A percentile compares a stretch with the other conserved stretches of the same genome.
Evolutionary conservation across 768 basidiomycete species (phyloP).

Genomic region (Leccinum fibrillosum): DNA sequence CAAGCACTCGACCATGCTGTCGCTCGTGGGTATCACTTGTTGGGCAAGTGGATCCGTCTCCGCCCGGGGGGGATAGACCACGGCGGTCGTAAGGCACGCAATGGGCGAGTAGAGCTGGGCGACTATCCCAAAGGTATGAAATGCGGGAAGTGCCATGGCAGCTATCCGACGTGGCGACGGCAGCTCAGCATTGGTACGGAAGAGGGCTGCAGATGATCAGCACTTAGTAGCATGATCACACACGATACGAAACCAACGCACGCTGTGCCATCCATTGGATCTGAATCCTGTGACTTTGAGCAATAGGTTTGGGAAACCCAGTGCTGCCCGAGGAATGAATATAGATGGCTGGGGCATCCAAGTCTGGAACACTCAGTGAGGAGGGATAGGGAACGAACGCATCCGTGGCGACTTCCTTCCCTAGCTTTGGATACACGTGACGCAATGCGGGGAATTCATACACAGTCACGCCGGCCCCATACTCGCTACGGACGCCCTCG

Average conservation of each 20-base stretch:
- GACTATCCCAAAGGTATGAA: slow-evolving; percentile 24
- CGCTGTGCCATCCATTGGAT: slow-evolving; percentile 35
- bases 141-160: slow-evolving; percentile 26
- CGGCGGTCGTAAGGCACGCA: slow-evolving; percentile 9
- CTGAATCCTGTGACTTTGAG: slow-evolving; percentile 32
- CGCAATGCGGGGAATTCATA: slow-evolving; percentile 19
- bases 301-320: slow-evolving; percentile 47
- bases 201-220: slow-evolving; percentile 3
- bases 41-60: slow-evolving; percentile 14
- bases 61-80: slow-evolving; percentile 29
- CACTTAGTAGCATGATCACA: not conserved
- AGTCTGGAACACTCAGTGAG: slow-evolving; percentile 10
- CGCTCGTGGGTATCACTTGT: slow-evolving; percentile 38
- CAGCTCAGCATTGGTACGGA: not conserved
- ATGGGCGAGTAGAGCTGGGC: slow-evolving; percentile 20
- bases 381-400: slow-evolving; percentile 18
- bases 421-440: slow-evolving; percentile 41
- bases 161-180: slow-evolving; percentile 18
- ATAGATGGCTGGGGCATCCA: slow-evolving; percentile 40
- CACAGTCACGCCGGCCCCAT: slow-evolving; percentile 2
- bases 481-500: not conserved
- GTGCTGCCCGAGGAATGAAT: slow-evolving; percentile 51
- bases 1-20: slow-evolving; percentile 38
- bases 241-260: slow-evolving; percentile 17
- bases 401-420: slow-evolving; percentile 25